A percentile compares a stretch with the other conserved stretches of the same genome.
phyloP scores from a whole-genome alignment of 1,284 basidiomycete species.

The Sanghuangporus sanghuang region DNA sequence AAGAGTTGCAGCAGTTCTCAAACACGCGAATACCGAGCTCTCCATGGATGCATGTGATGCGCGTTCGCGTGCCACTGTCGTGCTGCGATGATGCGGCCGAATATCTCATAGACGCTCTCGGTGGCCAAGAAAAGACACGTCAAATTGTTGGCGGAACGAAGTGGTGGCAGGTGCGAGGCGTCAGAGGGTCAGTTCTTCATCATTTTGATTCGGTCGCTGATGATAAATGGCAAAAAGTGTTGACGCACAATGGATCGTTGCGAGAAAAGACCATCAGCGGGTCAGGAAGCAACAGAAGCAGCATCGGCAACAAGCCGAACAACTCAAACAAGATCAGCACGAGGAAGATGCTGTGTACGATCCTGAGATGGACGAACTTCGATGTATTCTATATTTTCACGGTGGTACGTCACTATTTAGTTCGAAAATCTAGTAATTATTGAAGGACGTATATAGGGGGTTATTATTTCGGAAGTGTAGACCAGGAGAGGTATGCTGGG shows the following conservation, averaged over 20 bases:
- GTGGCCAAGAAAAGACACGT: conserved; percentile 73
- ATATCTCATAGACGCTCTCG: conserved; percentile 75
- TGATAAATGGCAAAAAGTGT: conserved; percentile 42
- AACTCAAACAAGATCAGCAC: conserved; percentile 25
- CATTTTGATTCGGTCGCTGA: not conserved
- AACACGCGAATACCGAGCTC: conserved; percentile 85
- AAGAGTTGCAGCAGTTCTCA: conserved; percentile 81
- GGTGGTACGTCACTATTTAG: conserved; percentile 46
- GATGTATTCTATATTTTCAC: conserved; percentile 83
- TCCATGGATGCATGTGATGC: conserved; percentile 82
- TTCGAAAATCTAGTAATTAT: not conserved
- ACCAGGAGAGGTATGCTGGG: conserved; percentile 58
- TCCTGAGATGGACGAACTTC: conserved; percentile 78
- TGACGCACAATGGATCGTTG: conserved; percentile 88
- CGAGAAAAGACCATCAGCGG: conserved; percentile 66
- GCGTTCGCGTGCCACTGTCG: conserved; percentile 68
- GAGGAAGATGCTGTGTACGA: conserved; percentile 23
- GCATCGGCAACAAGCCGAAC: conserved; percentile 32
- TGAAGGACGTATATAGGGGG: conserved; percentile 42
- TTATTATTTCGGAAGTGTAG: conserved; percentile 78
- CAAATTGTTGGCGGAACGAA: conserved; percentile 84
- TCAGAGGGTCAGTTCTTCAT: conserved; percentile 50
- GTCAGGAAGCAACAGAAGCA: conserved; percentile 53
- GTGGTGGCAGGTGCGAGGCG: conserved; percentile 95
- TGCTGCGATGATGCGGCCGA: conserved; percentile 78